Percentiles rank a stretch among this genome's conserved stretches.
Evolutionary conservation across 768 basidiomycete genomes (phyloP).

Genomic region (Pulveroboletus sp.): DNA sequence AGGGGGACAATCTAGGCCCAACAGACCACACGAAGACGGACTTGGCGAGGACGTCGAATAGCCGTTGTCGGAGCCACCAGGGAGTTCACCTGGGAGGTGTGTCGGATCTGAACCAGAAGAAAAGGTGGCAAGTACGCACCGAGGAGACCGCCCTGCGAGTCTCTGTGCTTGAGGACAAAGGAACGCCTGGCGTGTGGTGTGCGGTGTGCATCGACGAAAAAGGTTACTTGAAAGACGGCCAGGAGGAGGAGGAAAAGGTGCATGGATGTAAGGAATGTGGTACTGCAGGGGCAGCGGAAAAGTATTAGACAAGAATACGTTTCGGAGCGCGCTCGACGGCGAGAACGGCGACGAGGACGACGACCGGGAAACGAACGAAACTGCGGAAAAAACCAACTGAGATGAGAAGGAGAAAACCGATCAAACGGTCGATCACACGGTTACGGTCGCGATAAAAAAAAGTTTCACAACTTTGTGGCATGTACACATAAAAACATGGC

Average conservation of each 20-base stretch:
- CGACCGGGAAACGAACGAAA: not conserved
- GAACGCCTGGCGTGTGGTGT: slow-evolving; percentile 39
- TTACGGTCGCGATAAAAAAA: not conserved
- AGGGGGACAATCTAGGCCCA: slow-evolving; percentile 14
- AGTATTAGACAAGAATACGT: too few species aligned
- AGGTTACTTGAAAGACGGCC: slow-evolving; percentile 22
- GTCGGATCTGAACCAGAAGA: not conserved
- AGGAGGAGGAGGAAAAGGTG: slow-evolving; percentile 24
- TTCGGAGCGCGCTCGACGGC: slow-evolving; percentile 3
- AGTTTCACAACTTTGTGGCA: too few species aligned
- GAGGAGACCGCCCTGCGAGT: slow-evolving; percentile 17
- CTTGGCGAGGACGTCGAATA: not conserved
- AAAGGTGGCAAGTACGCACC: slow-evolving; percentile 4
- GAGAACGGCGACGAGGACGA: not conserved
- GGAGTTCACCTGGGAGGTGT: slow-evolving; percentile 5
- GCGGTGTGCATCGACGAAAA: slow-evolving; percentile 36
- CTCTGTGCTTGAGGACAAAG: slow-evolving; percentile 22
- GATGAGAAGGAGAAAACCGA: slow-evolving; percentile 4
- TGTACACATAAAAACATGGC: too few species aligned
- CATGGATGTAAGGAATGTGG: slow-evolving; percentile 41
- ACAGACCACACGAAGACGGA: slow-evolving; percentile 5
- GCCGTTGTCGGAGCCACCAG: not conserved
- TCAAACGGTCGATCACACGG: slow-evolving; percentile 17
- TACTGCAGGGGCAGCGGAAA: slow-evolving; percentile 8
- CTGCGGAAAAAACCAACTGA: slow-evolving; percentile 1